Percentiles rank a stretch among this genome's conserved stretches.
Evolutionary conservation across 495 filamentous ascomycete species (phyloP).

Genomic region (Penicillium canariense): DNA sequence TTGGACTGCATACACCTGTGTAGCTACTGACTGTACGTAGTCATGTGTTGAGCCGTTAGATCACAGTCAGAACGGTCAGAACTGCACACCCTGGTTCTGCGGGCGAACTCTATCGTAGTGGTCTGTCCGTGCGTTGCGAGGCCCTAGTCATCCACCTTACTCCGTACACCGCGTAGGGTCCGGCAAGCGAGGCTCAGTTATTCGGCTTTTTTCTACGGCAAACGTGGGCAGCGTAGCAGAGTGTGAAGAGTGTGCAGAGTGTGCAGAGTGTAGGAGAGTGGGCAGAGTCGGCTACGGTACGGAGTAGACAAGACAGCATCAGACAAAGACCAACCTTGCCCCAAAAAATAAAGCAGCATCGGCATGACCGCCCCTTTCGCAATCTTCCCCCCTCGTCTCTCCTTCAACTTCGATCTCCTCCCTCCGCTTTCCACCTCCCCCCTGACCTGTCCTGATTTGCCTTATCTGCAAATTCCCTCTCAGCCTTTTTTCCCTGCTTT

Average conservation of each 20-base stretch:
- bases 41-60: not conserved
- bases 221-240: too few species aligned
- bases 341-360: constrained; percentile 1
- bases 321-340: not conserved
- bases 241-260: too few species aligned
- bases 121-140: constrained; percentile 13
- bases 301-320: not conserved
- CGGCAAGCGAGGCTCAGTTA: too few species aligned
- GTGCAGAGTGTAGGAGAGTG: too few species aligned
- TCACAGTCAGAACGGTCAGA: too few species aligned
- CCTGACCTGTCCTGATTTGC: constrained; percentile 4
- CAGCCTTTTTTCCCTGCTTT: not conserved
- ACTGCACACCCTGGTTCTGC: not conserved
- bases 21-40: too few species aligned
- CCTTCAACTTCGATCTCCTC: not conserved
- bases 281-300: not conserved
- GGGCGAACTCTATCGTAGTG: constrained; percentile 8
- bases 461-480: constrained; percentile 2
- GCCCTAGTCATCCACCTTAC: too few species aligned
- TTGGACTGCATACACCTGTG: too few species aligned
- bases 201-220: too few species aligned
- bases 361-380: constrained; percentile 26
- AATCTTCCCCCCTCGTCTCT: constrained; percentile 12
- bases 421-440: not conserved
- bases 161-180: too few species aligned